Evolutionary conservation across 1,284 basidiomycete genomes (phyloP), one percentile per base, ranked within the genome.

Genomic region (Stygiomarasmius scandens): DNA sequence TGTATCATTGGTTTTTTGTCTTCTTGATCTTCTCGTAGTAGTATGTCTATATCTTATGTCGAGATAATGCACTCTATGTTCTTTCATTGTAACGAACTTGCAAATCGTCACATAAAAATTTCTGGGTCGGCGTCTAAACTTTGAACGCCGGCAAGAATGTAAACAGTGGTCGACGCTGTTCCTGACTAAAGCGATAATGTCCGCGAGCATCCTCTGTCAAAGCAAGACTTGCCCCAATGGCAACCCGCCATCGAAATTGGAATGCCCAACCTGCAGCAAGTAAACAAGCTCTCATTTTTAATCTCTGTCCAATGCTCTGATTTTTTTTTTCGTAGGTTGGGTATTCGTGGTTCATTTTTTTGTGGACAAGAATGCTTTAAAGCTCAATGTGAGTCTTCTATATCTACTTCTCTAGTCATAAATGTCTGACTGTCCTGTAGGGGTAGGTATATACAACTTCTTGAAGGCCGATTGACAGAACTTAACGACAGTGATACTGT

Each of bases 351-450:
- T 14, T 93, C 90, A 27, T 90, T 89, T 69, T 94, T 92, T 72
- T 94, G 92, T 61, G 84, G 84, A 14, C 92, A 94, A 68, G 88
- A 90, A 58, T 94, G 92, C 74, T 93, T 94, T 81, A 94, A 93
- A 70, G 78, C 84, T 49, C 86, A 82, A 69, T 93, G 92, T 92
- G 70, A 77, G 89, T 78, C 22, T 20, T 27, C 44, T 57, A 48
- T 24, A n/a, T 16, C 25, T 56, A 12, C 48, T 20, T 23, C 23
- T 52, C 23, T 50, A 32, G 24, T 29, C 23, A 29, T 51, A 41
- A 49, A 54, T 22, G 43, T 53, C 48, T 49, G 11, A 23, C 14
- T 51, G n/a, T 44, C 14, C 11, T 34, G 16, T 60, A 85, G 83
- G 80, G 83, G 84, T 80, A 74, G 58, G 71, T 67, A 12, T 38